phyloP scores from a whole-genome alignment of 2,329 filamentous ascomycete genomes.

The Penicillium sp. region DNA sequence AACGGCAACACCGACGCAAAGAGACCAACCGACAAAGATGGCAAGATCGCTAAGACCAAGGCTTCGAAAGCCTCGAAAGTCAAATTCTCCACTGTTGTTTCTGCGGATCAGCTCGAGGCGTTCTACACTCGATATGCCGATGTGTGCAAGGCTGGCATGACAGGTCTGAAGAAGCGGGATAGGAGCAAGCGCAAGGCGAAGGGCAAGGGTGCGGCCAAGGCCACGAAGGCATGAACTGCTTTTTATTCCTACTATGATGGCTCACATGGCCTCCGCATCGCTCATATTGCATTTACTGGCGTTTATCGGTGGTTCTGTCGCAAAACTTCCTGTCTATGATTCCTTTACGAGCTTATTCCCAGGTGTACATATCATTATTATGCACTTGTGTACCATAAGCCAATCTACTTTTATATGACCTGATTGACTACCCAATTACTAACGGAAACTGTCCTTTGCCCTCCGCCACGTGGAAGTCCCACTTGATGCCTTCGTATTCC shows the following conservation, averaged over 20 bases:
- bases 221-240: slow-evolving; percentile 24
- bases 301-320: slow-evolving; percentile 19
- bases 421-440: slow-evolving; percentile 7
- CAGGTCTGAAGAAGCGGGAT: slow-evolving; percentile 86
- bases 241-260: not conserved
- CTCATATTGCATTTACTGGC: slow-evolving; percentile 25
- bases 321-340: slow-evolving; percentile 4
- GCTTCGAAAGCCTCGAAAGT: slow-evolving; percentile 59
- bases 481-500: slow-evolving; percentile 8
- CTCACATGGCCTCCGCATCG: not conserved
- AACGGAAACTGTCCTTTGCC: slow-evolving; percentile 16
- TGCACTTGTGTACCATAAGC: slow-evolving; percentile 5
- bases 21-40: slow-evolving; percentile 39
- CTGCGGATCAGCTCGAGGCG: slow-evolving; percentile 68
- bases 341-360: slow-evolving; percentile 11
- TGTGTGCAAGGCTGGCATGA: slow-evolving; percentile 85
- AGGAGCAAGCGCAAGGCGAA: slow-evolving; percentile 67
- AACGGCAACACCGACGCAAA: slow-evolving; percentile 65
- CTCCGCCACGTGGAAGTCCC: slow-evolving; percentile 11
- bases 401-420: not conserved
- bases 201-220: slow-evolving; percentile 42
- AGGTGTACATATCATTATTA: slow-evolving; percentile 19
- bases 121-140: slow-evolving; percentile 90
- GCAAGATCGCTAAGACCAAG: slow-evolving; percentile 41
- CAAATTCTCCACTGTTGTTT: slow-evolving; percentile 81